phyloP scores from a whole-genome alignment of 2,329 filamentous ascomycete genomes.

The Aspergillus japonicus region DNA sequence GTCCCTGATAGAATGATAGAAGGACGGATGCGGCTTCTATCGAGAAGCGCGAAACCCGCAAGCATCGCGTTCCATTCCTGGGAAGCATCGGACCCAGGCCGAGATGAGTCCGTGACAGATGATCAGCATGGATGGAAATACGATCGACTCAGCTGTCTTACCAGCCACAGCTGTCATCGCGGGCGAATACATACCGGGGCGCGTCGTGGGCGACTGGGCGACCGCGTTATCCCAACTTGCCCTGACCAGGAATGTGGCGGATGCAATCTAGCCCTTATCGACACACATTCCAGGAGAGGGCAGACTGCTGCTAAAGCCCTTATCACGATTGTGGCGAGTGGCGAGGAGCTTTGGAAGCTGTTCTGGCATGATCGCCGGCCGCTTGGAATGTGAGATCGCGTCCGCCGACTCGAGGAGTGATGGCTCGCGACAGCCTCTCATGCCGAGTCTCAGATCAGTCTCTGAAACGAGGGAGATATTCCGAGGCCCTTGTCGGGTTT shows the following conservation, averaged over 20 bases:
- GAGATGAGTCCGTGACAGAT: too few relatives aligned
- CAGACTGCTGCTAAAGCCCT: not conserved
- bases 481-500: not conserved
- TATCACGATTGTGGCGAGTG: not conserved
- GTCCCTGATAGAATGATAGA: not conserved
- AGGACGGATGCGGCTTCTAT: not conserved
- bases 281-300: not conserved
- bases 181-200: not conserved
- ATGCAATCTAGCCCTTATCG: not conserved
- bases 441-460: not conserved
- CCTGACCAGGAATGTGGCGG: not conserved
- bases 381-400: constrained; percentile 3
- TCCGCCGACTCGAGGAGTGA: not conserved
- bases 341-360: not conserved
- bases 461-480: not conserved
- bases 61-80: not conserved
- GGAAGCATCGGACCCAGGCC: not conserved
- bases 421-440: not conserved
- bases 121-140: too few relatives aligned
- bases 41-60: not conserved
- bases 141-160: not conserved
- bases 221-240: not conserved
- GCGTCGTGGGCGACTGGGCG: not conserved
- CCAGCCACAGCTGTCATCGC: not conserved
- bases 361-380: not conserved